Evolutionary conservation across 2,329 filamentous ascomycete species (phyloP), one percentile per base, ranked within the genome.

Genomic region (Tothia fuscella): DNA sequence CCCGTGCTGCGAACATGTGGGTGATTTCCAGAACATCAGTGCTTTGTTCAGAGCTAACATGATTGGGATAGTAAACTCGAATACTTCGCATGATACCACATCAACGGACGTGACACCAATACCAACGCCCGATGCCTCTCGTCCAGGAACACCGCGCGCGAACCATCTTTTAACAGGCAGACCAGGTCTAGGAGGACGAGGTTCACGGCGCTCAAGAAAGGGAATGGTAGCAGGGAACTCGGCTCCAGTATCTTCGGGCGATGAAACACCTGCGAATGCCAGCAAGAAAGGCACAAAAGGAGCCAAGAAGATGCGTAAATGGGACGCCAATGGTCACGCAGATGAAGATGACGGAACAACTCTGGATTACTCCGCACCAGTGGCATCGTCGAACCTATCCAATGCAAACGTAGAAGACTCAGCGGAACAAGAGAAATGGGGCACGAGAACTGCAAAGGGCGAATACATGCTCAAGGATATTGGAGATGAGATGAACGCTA

Each of bases 381-480:
- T 22, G 64, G 41, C 60, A 60, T 1, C 57, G 57, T 16, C 70
- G 29, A 70, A 74, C 37, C 67, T 71, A 13, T 70, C 75, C 17
- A 72, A 73, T 7, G 14, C 28, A n/a, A 31, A 14, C 4, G 63
- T 93, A 3, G 83, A 93, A 52, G 74, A 76, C 14, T 33, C 22
- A 31, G 78, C 95, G 24, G 78, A 86, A 47, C 73, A 82, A 38
- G 76, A 80, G 10, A 78, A 83, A 1, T 95, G 87, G 86, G 91
- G 91, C 26, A 83, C 74, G 26, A 80, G 77, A 55, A 93, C 83
- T 12, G 75, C 74, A 40, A 88, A 89, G 63, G 91, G 91, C 39
- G 84, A 95, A 56, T 98, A 96, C 53, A 80, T 96, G 37, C 67
- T 98, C 48, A 93, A 84, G 55, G 91, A 98, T 54, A 65, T 98